Evolutionary conservation across 148 eudicot species (phyloP).

Genomic region (Beta vulgaris): DNA sequence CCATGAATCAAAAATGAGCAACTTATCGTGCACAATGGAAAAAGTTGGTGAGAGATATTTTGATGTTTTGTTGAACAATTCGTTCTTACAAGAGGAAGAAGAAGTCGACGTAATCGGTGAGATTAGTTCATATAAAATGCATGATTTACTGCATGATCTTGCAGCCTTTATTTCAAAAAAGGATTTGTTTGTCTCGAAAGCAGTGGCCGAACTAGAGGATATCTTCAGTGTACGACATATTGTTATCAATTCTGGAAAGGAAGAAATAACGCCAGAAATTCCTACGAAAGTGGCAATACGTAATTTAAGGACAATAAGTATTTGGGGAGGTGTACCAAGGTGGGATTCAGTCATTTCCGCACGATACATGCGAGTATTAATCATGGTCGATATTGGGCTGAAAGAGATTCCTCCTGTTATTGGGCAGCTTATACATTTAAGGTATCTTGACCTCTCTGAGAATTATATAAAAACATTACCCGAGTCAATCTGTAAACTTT

Average conservation of each 20-base stretch:
- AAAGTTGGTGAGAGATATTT: neutral
- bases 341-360: neutral
- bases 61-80: constrained; percentile 4
- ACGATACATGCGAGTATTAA: constrained; percentile 3
- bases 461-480: constrained; percentile 2
- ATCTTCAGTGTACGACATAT: neutral
- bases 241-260: neutral
- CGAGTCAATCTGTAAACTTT: neutral
- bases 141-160: constrained; percentile 19
- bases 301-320: neutral
- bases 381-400: neutral
- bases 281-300: neutral
- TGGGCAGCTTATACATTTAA: constrained; percentile 9
- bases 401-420: neutral
- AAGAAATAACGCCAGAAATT: neutral
- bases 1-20: neutral
- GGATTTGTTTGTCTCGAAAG: neutral
- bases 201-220: too few relatives aligned
- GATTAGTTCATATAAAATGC: neutral
- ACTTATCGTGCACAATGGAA: neutral
- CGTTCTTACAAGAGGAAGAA: constrained; percentile 5
- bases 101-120: neutral
- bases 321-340: neutral
- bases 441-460: constrained; percentile 8
- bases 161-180: constrained; percentile 7